Base-by-base conservation (phyloP, 2,329 filamentous ascomycete species). In the Ascochyta rabiei region DNA sequence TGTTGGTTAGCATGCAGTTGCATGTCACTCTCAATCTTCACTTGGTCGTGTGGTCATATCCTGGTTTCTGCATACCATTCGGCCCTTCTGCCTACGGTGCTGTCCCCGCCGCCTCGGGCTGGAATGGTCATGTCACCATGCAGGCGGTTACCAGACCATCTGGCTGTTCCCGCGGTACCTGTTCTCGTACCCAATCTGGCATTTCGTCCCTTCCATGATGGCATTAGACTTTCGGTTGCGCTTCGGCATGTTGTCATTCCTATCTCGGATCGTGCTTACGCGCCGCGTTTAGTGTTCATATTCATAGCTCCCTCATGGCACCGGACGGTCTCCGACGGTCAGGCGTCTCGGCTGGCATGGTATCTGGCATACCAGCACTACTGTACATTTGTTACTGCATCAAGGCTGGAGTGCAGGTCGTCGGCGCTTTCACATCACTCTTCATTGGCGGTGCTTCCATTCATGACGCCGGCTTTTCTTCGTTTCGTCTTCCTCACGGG, bases 311-410 rank as follows among this genome's bases (percentile, higher is more conserved):
- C 24, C 23, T 26, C 10, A 13, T 34, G 31, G 44, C 19, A 28
- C 24, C 31, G 13, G 34, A n/a, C 0, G 15, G 13, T 21, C 13
- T 16, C 31, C 31, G 13, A 15, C 33, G 2, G 23, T 37, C 40
- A 4, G 18, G 34, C 7, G 2, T 30, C 4, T 10, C 12, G 3
- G 28, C 13, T 12, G 5, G 28, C 28, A 30, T 47, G 51, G 51
- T 57, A 62, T 57, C 54, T 53, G 51, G 53, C 33, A 60, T 58
- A 56, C 34, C 46, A 46, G 33, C 41, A 44, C 38, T 48, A 46
- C 19, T 42, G 40, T 55, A 50, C 15, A 45, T 46, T 57, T 18
- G 44, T 19, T 21, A 45, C 33, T 51, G 51, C 49, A 57, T 57
- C 47, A 51, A 50, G 40, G 48, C 49, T 44, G 23, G 48, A 47